Evolutionary conservation across 2,329 filamentous ascomycete genomes (phyloP), one percentile per base, ranked within the genome.

Genomic region (Xylaria sp.): DNA sequence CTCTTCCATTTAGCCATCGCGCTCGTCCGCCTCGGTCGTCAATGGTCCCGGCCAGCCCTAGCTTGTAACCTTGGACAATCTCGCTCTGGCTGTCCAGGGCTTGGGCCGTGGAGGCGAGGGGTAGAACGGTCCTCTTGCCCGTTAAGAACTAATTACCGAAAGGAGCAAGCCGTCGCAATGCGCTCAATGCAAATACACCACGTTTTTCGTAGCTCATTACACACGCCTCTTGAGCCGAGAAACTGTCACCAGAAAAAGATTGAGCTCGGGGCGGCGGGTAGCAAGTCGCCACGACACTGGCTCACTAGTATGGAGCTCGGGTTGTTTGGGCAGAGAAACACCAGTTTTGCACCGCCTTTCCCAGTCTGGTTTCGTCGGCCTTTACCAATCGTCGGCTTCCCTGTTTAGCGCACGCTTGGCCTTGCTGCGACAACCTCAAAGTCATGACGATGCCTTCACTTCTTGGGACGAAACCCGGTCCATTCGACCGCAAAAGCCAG

Each of bases 41-140:
- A 55, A 67, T 59, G 58, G 62, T 62, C 64, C 64, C 23, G 55
- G 64, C 23, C 23, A 57, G 51, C 23, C 36, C 67, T 46, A 51
- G 61, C 55, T 54, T 54, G 64, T 63, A 65, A 70, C 64, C 52
- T 64, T 70, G 68, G 67, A 59, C 51, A 55, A 18, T 62, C 61
- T 55, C 33, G 33, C 33, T 65, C 48, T 57, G 66, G 66, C 58
- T 64, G 46, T 62, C 43, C 65, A 66, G 65, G 68, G 63, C 57
- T 67, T 74, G 59, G 62, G 60, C 67, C 65, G 64, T 71, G 56
- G 67, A 60, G 69, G 72, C 72, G 69, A 75, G 70, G 70, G 69
- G 66, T 64, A 64, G 41, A 46, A 52, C 68, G 64, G 70, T 68
- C 57, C 57, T 69, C 56, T 65, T 70, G 62, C 69, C 71, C 67